These are phyloP conservation scores for Hericium erinaceus DNA, from an alignment of 768 basidiomycete species.

Conservation along the genomic window DNA sequence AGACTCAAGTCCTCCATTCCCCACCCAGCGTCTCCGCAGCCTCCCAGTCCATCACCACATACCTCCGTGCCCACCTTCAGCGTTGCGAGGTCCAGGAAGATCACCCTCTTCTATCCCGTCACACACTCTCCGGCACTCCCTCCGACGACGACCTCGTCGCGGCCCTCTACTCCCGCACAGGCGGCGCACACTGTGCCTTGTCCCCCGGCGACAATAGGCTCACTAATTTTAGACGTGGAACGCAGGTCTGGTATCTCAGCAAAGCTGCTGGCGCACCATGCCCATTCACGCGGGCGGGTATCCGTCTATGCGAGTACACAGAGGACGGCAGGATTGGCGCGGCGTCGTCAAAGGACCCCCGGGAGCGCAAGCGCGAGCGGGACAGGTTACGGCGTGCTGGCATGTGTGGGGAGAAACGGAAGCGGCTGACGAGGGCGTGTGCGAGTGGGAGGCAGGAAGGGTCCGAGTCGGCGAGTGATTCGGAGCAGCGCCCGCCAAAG, in stretches of 20 bases:
- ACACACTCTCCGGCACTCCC: conserved; percentile 60
- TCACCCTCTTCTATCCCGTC: conserved; percentile 64
- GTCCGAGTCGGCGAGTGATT: conserved; percentile 21
- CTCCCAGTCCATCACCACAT: conserved; percentile 76
- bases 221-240: conserved; percentile 72
- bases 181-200: conserved; percentile 47
- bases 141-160: conserved; percentile 68
- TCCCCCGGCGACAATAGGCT: conserved; percentile 27
- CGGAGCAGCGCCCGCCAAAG: conserved; percentile 43
- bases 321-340: conserved; percentile 35
- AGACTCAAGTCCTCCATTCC: conserved; percentile 3
- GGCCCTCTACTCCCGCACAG: conserved; percentile 59
- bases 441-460: conserved; percentile 15
- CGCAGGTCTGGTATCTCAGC: conserved; percentile 75
- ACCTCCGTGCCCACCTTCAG: conserved; percentile 62
- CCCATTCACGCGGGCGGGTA: conserved; percentile 67
- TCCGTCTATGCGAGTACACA: conserved; percentile 59
- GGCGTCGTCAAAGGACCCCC: conserved; percentile 15
- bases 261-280: conserved; percentile 67
- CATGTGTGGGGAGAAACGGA: conserved; percentile 38
- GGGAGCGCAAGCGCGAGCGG: conserved; percentile 22
- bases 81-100: conserved; percentile 67
- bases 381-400: conserved; percentile 21
- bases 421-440: conserved; percentile 28
- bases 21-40: conserved; percentile 59